These are phyloP conservation scores for Torrubiellomyces zombiae DNA, from an alignment of 2,329 filamentous ascomycete species.

Conservation along the genomic window DNA sequence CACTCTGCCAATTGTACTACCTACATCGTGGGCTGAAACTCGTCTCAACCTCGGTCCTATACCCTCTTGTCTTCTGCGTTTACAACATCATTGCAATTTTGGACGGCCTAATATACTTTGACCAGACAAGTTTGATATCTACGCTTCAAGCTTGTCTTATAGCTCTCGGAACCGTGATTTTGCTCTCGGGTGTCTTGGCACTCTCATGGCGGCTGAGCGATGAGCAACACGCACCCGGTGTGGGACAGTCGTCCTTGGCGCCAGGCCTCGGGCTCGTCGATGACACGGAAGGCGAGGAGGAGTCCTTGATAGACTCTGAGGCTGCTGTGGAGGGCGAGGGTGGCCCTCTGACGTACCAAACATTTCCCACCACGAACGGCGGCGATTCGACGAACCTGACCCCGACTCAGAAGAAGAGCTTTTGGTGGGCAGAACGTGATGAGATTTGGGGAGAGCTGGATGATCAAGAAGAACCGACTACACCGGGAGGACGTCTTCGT, in stretches of 20 bases:
- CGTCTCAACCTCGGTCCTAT: constrained; percentile 87
- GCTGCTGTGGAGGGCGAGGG: constrained; percentile 25
- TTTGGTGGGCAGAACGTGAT: constrained; percentile 47
- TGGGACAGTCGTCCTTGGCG: constrained; percentile 52
- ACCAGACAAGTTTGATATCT: constrained; percentile 67
- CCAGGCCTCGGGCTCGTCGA: constrained; percentile 73
- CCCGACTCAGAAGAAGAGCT: constrained; percentile 29
- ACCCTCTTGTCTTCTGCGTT: constrained; percentile 93
- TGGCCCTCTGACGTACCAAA: constrained; percentile 25
- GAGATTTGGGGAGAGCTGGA: constrained; percentile 84
- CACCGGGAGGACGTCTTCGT: constrained; percentile 23
- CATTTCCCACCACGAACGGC: constrained; percentile 24
- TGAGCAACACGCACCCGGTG: constrained; percentile 44
- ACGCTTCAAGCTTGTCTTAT: constrained; percentile 65
- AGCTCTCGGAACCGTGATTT: constrained; percentile 67
- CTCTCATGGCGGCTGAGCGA: constrained; percentile 87
- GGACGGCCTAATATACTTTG: constrained; percentile 93
- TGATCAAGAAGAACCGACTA: constrained; percentile 41
- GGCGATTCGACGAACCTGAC: constrained; percentile 21
- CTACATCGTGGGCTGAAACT: constrained; percentile 86
- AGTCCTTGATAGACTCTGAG: constrained; percentile 33
- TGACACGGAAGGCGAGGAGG: constrained; percentile 45
- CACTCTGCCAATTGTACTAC: constrained; percentile 85
- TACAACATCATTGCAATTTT: constrained; percentile 99
- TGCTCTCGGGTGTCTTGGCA: constrained; percentile 76